phyloP scores from a whole-genome alignment of 163 green algal species.

The Volvox carteri region DNA sequence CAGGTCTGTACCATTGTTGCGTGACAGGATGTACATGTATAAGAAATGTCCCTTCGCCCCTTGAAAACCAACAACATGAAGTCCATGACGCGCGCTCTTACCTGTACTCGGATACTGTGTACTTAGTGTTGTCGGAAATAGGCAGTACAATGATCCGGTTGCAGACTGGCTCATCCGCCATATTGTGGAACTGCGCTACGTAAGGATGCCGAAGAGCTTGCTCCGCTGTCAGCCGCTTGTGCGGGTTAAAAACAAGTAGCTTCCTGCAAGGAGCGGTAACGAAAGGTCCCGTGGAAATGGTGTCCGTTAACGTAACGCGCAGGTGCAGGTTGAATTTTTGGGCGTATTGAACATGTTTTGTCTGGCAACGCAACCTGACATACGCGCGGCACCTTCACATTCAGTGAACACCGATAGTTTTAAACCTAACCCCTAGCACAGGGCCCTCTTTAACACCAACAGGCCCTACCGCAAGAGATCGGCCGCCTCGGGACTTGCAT shows the following conservation, averaged over 20 bases:
- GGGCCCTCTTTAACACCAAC: too few relatives aligned
- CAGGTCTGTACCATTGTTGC: too few relatives aligned
- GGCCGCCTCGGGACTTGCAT: constrained; percentile 80
- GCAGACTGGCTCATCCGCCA: constrained; percentile 88
- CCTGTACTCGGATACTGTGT: constrained; percentile 71
- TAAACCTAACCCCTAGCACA: too few relatives aligned
- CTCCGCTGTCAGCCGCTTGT: constrained; percentile 93
- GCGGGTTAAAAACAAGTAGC: constrained; percentile 95
- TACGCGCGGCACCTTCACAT: too few relatives aligned
- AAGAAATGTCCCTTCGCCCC: neutral
- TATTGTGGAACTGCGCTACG: constrained; percentile 95
- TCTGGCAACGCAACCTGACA: too few relatives aligned
- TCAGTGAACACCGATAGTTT: too few relatives aligned
- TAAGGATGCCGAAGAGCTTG: constrained; percentile 96
- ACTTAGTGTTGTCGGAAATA: constrained; percentile 97
- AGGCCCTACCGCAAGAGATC: constrained; percentile 82
- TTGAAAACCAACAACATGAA: too few relatives aligned
- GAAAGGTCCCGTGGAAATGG: too few relatives aligned
- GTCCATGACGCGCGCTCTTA: neutral
- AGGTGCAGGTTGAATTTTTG: too few relatives aligned
- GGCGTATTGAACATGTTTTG: too few relatives aligned
- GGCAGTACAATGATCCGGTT: constrained; percentile 85
- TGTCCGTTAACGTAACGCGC: too few relatives aligned
- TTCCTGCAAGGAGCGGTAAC: constrained; percentile 57
- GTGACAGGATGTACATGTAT: too few relatives aligned